Evolutionary conservation across 2,329 filamentous ascomycete species (phyloP).

Genomic region (Fusarium floridanum): DNA sequence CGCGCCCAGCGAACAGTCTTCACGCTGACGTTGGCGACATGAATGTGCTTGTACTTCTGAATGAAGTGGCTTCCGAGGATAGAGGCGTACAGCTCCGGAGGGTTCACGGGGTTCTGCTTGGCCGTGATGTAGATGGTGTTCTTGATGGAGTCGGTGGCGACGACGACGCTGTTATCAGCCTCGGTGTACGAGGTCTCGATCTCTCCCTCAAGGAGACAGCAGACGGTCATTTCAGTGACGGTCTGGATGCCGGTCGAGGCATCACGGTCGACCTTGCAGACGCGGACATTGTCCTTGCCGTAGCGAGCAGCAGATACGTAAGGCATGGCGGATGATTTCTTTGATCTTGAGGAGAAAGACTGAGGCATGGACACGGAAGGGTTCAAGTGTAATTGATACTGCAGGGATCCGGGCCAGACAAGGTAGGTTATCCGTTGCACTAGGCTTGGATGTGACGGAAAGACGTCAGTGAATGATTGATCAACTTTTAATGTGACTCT

Average conservation of each 20-base stretch:
- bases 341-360: constrained; percentile 26
- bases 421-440: constrained; percentile 7
- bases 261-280: constrained; percentile 93
- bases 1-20: constrained; percentile 92
- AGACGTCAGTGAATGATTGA: constrained; percentile 5
- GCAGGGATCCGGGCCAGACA: constrained; percentile 21
- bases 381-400: constrained; percentile 18
- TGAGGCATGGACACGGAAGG: constrained; percentile 23
- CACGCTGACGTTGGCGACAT: constrained; percentile 84
- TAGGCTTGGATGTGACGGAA: constrained; percentile 4
- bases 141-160: constrained; percentile 98
- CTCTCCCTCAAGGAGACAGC: constrained; percentile 90
- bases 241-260: constrained; percentile 81
- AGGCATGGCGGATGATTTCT: constrained; percentile 59
- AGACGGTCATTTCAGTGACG: constrained; percentile 95
- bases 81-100: constrained; percentile 91
- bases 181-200: constrained; percentile 91
- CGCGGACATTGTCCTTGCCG: constrained; percentile 97
- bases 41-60: constrained; percentile 88
- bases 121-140: constrained; percentile 96
- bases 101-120: constrained; percentile 91
- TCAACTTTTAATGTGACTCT: background rate
- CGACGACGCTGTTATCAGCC: constrained; percentile 94
- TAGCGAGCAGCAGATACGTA: constrained; percentile 76
- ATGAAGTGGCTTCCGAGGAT: constrained; percentile 91